Base-by-base conservation (phyloP, 2,329 filamentous ascomycete species). In the Helicocarpus griseus region DNA sequence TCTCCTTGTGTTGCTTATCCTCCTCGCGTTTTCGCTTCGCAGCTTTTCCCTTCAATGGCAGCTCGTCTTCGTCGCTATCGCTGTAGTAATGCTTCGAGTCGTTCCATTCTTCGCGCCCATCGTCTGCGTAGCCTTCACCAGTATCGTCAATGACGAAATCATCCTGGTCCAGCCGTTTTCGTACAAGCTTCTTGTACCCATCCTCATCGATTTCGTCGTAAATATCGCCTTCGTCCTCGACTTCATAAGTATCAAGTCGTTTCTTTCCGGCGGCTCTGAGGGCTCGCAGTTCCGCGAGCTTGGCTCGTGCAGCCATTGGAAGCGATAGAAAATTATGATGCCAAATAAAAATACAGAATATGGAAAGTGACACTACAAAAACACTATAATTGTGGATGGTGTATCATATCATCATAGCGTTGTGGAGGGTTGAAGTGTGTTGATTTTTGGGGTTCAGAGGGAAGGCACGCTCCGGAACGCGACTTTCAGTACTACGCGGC, bases 81-180 rank as follows among this genome's bases (percentile, higher is more conserved):
- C 85, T 81, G 56, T 78, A 76, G 65, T 80, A 73, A 46, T 59
- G 77, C 58, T 77, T 74, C 57, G 85, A 78, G 60, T 86, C 81
- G 69, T 91, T 83, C 90, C 91, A 91, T 61, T 97, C 93, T 71
- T 95, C 90, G 51, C 93, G 85, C 51, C 89, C 90, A 64, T 95
- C 90, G 66, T 96, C 89, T 58, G 87, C 89, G 63, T 96, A 96
- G 28, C 90, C 89, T 68, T 90, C 88, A 64, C 89, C 89, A 73
- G 95, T 91, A 72, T 96, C 89, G 73, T 95, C 89, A 53, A 98
- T 90, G 49, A 98, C 91, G 63, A 98, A 98, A 72, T 98, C 93
- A 62, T 98, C 93, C 63, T 95, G 79, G 64, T 97, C 87, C 48
- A 98, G 77, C 44, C 93, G 85, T 51, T 85, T 82, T 39, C 93